A percentile compares a stretch with the other conserved stretches of the same genome.
Conservation (phyloP, 2,329 filamentous ascomycete species). For the Penicillium polonicum region DNA sequence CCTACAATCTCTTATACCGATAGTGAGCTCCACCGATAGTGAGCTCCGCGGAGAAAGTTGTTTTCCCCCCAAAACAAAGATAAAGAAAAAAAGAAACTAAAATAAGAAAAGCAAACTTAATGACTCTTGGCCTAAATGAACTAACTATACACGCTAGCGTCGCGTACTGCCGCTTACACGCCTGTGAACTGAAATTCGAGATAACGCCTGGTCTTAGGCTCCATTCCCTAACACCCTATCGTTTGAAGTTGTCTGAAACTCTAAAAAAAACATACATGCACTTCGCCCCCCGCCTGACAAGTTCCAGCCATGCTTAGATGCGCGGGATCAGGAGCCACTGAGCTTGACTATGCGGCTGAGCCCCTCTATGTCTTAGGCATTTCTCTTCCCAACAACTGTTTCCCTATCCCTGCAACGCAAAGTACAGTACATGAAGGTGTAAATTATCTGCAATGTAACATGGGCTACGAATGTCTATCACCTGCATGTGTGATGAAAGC, state of each 20-base stretch:
- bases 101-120: neutral
- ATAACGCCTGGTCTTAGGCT: neutral
- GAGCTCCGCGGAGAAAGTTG: neutral
- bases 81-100: neutral
- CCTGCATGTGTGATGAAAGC: neutral
- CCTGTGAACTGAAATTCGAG: neutral
- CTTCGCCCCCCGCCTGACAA: neutral
- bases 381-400: neutral
- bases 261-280: neutral
- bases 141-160: neutral
- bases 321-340: neutral
- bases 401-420: neutral
- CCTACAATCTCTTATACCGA: too few relatives aligned
- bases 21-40: neutral
- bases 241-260: neutral
- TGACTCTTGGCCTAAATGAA: neutral
- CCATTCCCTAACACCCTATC: neutral
- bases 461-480: neutral
- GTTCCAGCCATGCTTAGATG: neutral
- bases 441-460: constrained; percentile 1
- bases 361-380: neutral
- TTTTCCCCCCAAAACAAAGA: neutral
- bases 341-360: neutral
- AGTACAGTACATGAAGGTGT: neutral
- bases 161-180: neutral